phyloP scores from a whole-genome alignment of 768 basidiomycete genomes.

The Tylopilus vinaceipallidus region DNA sequence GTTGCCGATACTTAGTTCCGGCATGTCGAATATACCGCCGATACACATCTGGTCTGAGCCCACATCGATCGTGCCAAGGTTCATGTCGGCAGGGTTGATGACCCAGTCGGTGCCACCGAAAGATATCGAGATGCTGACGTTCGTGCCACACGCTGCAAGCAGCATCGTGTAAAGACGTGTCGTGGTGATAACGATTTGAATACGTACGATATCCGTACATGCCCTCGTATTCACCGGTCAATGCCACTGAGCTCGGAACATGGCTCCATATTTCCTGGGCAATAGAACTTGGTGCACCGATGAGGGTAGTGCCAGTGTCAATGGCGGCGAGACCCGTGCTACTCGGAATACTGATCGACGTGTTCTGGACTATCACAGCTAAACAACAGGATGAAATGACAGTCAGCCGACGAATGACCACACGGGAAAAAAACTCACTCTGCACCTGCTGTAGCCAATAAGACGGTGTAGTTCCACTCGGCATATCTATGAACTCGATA shows the following conservation, averaged over 20 bases:
- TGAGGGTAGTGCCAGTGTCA: conserved; percentile 90
- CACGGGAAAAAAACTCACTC: conserved; percentile 36
- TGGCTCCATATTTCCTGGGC: conserved; percentile 60
- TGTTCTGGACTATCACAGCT: conserved; percentile 62
- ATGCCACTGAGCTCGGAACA: conserved; percentile 52
- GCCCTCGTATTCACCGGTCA: conserved; percentile 49
- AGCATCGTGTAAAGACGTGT: not conserved
- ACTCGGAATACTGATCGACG: conserved; percentile 39
- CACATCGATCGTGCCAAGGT: conserved; percentile 51
- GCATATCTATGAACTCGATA: conserved; percentile 61
- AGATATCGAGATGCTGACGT: conserved; percentile 54
- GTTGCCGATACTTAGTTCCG: conserved; percentile 37
- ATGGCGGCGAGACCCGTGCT: conserved; percentile 62
- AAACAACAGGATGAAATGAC: not conserved
- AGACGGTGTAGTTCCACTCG: conserved; percentile 37
- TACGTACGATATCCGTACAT: conserved; percentile 76
- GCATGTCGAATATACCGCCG: conserved; percentile 68
- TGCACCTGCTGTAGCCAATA: conserved; percentile 55
- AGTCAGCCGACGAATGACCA: not conserved
- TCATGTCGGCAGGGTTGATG: conserved; percentile 74
- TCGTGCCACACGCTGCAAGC: conserved; percentile 58
- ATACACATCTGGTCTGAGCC: conserved; percentile 40
- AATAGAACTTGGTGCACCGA: conserved; percentile 71
- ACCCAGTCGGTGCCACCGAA: conserved; percentile 80
- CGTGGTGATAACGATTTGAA: not conserved